phyloP scores from a whole-genome alignment of 352 stramenopile genomes.

The Globisporangium carolinianum region DNA sequence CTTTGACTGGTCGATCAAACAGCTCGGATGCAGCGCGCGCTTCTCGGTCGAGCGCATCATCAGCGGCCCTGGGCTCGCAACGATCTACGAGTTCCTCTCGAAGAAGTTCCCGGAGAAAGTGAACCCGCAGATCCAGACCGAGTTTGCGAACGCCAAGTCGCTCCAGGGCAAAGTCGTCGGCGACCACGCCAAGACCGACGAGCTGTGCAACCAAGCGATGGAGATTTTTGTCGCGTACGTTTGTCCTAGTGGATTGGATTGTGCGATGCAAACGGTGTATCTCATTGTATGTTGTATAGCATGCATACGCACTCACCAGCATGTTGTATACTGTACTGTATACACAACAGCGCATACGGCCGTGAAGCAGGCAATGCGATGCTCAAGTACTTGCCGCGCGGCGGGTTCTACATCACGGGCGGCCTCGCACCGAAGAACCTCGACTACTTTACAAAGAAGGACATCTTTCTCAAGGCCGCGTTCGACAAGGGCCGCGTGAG shows the following conservation, averaged over 20 bases:
- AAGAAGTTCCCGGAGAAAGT: constrained; percentile 87
- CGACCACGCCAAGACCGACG: constrained; percentile 78
- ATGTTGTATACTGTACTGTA: constrained; percentile 3
- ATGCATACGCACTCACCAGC: constrained; percentile 1
- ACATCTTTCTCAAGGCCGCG: constrained; percentile 76
- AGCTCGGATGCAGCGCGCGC: constrained; percentile 80
- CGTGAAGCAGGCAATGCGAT: constrained; percentile 90
- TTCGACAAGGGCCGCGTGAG: constrained; percentile 89
- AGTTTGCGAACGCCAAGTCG: constrained; percentile 53
- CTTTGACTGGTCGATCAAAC: constrained; percentile 5
- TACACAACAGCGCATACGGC: constrained; percentile 79
- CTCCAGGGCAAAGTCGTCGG: constrained; percentile 83
- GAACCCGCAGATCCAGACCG: constrained; percentile 67
- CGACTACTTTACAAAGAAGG: constrained; percentile 84
- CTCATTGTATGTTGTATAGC: not conserved
- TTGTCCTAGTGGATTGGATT: not conserved
- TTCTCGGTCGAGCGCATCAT: constrained; percentile 96
- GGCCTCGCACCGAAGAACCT: constrained; percentile 97
- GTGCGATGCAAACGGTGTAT: too few relatives aligned
- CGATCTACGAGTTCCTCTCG: constrained; percentile 95
- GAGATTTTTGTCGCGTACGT: constrained; percentile 92
- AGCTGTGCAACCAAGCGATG: constrained; percentile 86
- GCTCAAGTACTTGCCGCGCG: constrained; percentile 94
- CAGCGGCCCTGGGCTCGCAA: constrained; percentile 91
- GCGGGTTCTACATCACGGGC: constrained; percentile 96